Evolutionary conservation across 352 stramenopile species (phyloP).

Genomic region (Globisporangium canariense): DNA sequence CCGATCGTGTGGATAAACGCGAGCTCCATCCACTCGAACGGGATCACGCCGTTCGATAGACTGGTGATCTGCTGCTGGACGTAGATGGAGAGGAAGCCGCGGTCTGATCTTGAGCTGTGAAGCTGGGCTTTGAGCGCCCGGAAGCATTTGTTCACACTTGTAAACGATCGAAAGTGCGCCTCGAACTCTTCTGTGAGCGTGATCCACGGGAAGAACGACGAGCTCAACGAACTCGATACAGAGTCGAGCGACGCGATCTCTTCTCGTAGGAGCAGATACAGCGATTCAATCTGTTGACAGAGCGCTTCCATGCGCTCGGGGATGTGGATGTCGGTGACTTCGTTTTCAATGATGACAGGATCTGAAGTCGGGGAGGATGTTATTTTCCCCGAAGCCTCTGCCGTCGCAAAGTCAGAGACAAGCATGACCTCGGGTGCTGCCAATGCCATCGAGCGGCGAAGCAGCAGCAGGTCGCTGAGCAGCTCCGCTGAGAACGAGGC

Average conservation of each 20-base stretch:
- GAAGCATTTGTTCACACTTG: constrained; percentile 4
- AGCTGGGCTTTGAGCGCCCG: constrained; percentile 6
- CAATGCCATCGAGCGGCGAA: constrained; percentile 15
- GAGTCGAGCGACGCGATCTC: not conserved
- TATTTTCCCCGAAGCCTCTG: not conserved
- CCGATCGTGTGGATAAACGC: constrained; percentile 13
- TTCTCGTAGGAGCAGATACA: constrained; percentile 11
- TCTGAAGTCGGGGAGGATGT: not conserved
- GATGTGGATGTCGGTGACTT: not conserved
- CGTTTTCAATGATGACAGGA: not conserved
- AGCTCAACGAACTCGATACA: not conserved
- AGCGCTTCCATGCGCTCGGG: not conserved
- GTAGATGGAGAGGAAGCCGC: not conserved
- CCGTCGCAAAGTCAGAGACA: not conserved
- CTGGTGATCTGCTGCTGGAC: constrained; percentile 16
- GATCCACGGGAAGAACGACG: constrained; percentile 13
- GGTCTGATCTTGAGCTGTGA: not conserved
- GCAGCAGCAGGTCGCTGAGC: constrained; percentile 25
- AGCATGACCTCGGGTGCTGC: constrained; percentile 12
- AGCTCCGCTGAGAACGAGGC: constrained; percentile 23
- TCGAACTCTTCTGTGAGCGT: constrained; percentile 12
- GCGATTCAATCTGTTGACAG: constrained; percentile 3
- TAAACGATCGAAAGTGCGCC: constrained; percentile 10
- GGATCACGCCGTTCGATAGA: constrained; percentile 12
- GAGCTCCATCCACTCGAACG: constrained; percentile 18